Evolutionary conservation across 2,329 filamentous ascomycete species (phyloP).

Genomic region (Stachybotrys elegans): DNA sequence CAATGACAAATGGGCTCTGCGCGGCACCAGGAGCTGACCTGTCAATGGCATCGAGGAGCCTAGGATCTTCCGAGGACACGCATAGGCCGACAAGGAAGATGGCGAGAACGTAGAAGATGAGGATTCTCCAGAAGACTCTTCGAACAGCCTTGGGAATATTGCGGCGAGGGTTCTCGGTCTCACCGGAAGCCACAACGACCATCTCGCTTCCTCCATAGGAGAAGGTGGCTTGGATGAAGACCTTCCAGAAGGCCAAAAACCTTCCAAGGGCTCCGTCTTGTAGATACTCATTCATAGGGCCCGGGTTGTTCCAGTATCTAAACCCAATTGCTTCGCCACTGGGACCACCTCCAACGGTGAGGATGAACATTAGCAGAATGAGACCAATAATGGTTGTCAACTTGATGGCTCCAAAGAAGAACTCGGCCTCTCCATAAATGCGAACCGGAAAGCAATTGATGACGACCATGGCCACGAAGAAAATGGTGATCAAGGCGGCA

Average conservation of each 20-base stretch:
- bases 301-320: conserved; percentile 37
- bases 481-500: conserved; percentile 28
- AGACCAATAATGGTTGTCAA: conserved; percentile 43
- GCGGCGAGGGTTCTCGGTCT: conserved; percentile 28
- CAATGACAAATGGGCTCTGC: conserved; percentile 55
- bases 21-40: conserved; percentile 27
- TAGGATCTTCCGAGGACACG: conserved; percentile 28
- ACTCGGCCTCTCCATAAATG: conserved; percentile 50
- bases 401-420: conserved; percentile 43
- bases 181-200: conserved; percentile 29
- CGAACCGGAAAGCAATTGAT: conserved; percentile 34
- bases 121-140: conserved; percentile 28
- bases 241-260: conserved; percentile 38
- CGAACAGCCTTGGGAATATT: conserved; percentile 29
- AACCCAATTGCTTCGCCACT: conserved; percentile 38
- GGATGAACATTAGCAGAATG: conserved; percentile 44
- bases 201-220: conserved; percentile 39
- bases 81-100: conserved; percentile 32
- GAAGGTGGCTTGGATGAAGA: conserved; percentile 43
- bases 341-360: conserved; percentile 41
- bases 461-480: conserved; percentile 30
- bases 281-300: conserved; percentile 27
- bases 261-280: conserved; percentile 29
- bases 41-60: conserved; percentile 44
- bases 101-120: conserved; percentile 30